Evolutionary conservation across 1,284 basidiomycete species (phyloP).

Genomic region (Boletellus deceptivus): DNA sequence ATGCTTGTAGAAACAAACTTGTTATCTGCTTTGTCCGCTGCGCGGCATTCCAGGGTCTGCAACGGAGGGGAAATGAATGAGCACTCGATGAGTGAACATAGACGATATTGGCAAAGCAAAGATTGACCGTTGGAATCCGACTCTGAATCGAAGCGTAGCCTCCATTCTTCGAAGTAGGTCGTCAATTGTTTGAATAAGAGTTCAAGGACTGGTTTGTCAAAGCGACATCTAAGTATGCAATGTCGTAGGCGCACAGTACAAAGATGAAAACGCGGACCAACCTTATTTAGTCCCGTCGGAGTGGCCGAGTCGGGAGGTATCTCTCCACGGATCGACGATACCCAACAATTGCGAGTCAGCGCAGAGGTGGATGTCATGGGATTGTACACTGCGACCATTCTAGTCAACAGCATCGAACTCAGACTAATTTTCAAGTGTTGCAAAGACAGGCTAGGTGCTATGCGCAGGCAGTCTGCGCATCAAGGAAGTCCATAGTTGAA

Average conservation of each 20-base stretch:
- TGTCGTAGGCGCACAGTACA: neutral
- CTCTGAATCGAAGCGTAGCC: constrained; percentile 50
- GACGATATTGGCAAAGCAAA: neutral
- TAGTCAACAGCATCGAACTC: too few species aligned
- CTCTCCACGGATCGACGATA: constrained; percentile 69
- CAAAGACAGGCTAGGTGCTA: too few species aligned
- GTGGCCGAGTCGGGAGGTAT: constrained; percentile 72
- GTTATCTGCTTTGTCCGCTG: too few species aligned
- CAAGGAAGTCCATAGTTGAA: too few species aligned
- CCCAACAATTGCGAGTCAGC: constrained; percentile 67
- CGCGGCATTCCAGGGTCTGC: constrained; percentile 46
- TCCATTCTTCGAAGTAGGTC: constrained; percentile 64
- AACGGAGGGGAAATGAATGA: neutral
- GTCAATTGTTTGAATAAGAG: constrained; percentile 56
- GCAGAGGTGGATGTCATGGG: constrained; percentile 73
- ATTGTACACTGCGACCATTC: too few species aligned
- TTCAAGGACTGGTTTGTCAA: constrained; percentile 49
- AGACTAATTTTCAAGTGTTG: too few species aligned
- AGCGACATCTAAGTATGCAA: constrained; percentile 1
- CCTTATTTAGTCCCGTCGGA: constrained; percentile 71
- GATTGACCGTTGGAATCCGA: constrained; percentile 51
- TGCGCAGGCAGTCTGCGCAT: too few species aligned
- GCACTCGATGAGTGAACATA: neutral
- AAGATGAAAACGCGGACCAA: constrained; percentile 19
- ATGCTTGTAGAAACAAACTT: too few species aligned